Evolutionary conservation across 2,329 filamentous ascomycete species (phyloP).

Genomic region (Trichoderma atroviride): DNA sequence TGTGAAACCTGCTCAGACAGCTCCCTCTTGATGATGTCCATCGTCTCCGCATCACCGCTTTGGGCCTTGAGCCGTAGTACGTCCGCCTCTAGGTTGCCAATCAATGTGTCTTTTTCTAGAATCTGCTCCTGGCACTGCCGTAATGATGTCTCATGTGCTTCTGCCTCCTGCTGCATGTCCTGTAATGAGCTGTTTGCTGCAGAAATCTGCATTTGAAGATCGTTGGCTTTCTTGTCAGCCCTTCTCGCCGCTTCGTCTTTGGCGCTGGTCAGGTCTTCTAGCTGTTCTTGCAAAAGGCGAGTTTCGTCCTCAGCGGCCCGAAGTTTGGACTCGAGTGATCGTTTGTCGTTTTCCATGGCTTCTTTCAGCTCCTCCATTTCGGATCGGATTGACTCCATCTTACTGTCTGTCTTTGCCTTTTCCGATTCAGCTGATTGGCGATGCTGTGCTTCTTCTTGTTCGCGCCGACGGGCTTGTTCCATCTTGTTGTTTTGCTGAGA

Average conservation of each 20-base stretch:
- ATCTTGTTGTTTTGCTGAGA: conserved; percentile 83
- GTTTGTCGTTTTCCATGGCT: conserved; percentile 57
- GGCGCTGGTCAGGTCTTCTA: conserved; percentile 67
- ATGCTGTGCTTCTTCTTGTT: conserved; percentile 81
- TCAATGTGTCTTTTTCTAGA: conserved; percentile 67
- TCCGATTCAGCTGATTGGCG: conserved; percentile 62
- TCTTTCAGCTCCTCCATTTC: conserved; percentile 59
- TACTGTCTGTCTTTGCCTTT: conserved; percentile 51
- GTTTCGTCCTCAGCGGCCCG: conserved; percentile 74
- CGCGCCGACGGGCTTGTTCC: conserved; percentile 74
- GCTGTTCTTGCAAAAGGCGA: conserved; percentile 75
- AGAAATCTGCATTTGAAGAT: conserved; percentile 56
- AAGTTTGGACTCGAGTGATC: conserved; percentile 67
- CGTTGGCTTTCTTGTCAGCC: conserved; percentile 56
- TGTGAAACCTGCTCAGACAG: conserved; percentile 90
- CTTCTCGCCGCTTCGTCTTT: conserved; percentile 71
- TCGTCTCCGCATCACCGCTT: conserved; percentile 81
- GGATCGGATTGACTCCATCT: conserved; percentile 52
- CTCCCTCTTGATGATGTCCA: conserved; percentile 83
- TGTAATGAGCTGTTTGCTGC: conserved; percentile 53
- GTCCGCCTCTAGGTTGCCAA: conserved; percentile 78
- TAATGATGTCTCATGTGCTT: conserved; percentile 58
- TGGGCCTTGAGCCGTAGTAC: conserved; percentile 83
- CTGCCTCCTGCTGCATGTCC: conserved; percentile 62
- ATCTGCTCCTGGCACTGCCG: conserved; percentile 68